phyloP scores from a whole-genome alignment of 345 rosid species.

The Sapria himalayana region DNA sequence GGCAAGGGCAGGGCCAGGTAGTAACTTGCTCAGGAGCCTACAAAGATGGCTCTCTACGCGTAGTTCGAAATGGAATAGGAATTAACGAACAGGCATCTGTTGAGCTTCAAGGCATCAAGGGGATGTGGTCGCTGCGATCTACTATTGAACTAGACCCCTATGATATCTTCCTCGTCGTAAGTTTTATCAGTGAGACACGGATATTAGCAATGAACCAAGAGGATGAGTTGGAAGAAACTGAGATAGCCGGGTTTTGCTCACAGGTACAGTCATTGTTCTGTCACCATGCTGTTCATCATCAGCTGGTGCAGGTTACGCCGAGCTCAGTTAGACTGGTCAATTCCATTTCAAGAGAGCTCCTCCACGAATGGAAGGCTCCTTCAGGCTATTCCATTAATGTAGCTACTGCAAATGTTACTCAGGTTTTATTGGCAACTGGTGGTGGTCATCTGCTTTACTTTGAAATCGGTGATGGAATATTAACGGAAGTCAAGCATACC shows the following conservation, averaged over 20 bases:
- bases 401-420: constrained; percentile 82
- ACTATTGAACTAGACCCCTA: constrained; percentile 71
- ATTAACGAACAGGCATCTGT: constrained; percentile 97
- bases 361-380: constrained; percentile 66
- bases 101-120: constrained; percentile 95
- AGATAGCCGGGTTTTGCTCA: constrained; percentile 78
- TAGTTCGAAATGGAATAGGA: constrained; percentile 94
- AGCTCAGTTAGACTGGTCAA: constrained; percentile 65
- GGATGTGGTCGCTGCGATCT: constrained; percentile 92
- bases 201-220: constrained; percentile 85
- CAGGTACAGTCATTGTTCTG: constrained; percentile 85
- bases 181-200: constrained; percentile 84
- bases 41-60: constrained; percentile 92
- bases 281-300: constrained; percentile 79
- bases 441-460: constrained; percentile 82
- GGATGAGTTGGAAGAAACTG: constrained; percentile 93
- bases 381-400: constrained; percentile 65
- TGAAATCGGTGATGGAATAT: constrained; percentile 68
- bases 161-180: constrained; percentile 85
- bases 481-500: constrained; percentile 48
- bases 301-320: constrained; percentile 87
- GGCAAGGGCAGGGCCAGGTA: constrained; percentile 98
- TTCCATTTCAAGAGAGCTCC: constrained; percentile 48
- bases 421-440: constrained; percentile 92
- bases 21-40: constrained; percentile 94